Conservation (phyloP, 208 protist genomes). For the Plasmodiophora brassicae region DNA sequence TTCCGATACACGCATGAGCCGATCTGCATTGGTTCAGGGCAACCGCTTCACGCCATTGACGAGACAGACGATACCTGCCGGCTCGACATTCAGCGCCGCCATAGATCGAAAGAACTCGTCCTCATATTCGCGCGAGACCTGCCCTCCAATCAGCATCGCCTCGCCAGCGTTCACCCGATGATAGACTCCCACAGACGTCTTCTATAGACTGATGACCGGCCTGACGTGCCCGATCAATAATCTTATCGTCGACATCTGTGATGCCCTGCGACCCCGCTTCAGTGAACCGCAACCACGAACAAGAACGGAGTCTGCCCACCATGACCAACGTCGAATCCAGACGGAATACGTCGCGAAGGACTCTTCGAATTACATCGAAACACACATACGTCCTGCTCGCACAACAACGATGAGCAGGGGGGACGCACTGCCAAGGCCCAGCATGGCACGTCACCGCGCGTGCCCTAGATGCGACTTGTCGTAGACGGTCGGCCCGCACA, state of each 20-base stretch:
- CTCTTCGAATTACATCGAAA: slow-evolving; percentile 62
- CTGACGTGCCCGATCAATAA: slow-evolving; percentile 50
- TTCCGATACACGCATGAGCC: neutral
- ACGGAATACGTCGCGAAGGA: slow-evolving; percentile 55
- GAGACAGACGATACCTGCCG: no score
- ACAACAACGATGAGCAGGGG: neutral
- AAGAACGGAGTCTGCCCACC: no score
- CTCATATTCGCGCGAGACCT: neutral
- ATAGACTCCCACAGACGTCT: no score
- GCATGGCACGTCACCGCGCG: slow-evolving; percentile 50
- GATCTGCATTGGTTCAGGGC: no score
- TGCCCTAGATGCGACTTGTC: slow-evolving; percentile 64
- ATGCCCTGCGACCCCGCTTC: no score
- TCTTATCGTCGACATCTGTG: slow-evolving; percentile 74
- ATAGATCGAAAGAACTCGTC: neutral
- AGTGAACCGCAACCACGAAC: no score
- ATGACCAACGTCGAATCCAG: slow-evolving; percentile 54
- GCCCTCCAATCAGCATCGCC: neutral
- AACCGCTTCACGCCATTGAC: no score
- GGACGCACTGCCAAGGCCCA: neutral
- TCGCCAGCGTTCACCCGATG: no score
- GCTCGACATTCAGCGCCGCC: neutral
- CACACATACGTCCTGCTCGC: slow-evolving; percentile 53
- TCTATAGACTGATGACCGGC: no score
- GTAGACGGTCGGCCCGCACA: slow-evolving; percentile 70